Conservation (phyloP, 2,329 filamentous ascomycete species). For the Celoporthe dispersa region DNA sequence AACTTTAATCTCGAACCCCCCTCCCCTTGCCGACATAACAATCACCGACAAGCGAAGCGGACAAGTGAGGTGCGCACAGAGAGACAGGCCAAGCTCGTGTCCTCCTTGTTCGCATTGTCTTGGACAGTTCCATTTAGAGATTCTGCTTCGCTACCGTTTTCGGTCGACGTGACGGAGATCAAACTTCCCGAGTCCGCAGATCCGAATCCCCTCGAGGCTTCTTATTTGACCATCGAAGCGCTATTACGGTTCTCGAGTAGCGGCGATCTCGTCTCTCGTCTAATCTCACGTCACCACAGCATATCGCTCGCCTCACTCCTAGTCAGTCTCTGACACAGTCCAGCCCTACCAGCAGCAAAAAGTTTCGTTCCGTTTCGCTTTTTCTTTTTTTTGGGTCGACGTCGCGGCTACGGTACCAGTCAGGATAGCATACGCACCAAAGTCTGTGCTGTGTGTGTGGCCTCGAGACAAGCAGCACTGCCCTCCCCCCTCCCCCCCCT, state of each 20-base stretch:
- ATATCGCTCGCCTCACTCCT: not conserved
- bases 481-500: not conserved
- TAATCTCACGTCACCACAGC: conserved; percentile 12
- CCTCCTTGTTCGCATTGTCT: not conserved
- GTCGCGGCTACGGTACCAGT: not conserved
- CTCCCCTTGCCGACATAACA: not conserved
- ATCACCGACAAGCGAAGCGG: not conserved
- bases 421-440: not conserved
- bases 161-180: conserved; percentile 5
- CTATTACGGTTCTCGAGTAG: conserved; percentile 9
- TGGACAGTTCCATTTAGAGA: not conserved
- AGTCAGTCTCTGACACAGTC: not conserved
- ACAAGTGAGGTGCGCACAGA: not conserved
- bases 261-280: not conserved
- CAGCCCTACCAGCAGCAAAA: not conserved
- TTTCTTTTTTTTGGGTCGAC: not conserved
- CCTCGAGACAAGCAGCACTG: not conserved
- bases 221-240: not conserved
- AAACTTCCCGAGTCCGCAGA: not conserved
- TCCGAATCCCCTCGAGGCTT: conserved; percentile 1
- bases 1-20: conserved; percentile 1
- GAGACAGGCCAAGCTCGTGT: conserved; percentile 13
- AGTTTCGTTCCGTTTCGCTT: conserved; percentile 9
- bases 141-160: not conserved
- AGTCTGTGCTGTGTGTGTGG: not conserved